Evolutionary conservation across 306 rosid species (phyloP).

Genomic region (Cicer yamashitae): DNA sequence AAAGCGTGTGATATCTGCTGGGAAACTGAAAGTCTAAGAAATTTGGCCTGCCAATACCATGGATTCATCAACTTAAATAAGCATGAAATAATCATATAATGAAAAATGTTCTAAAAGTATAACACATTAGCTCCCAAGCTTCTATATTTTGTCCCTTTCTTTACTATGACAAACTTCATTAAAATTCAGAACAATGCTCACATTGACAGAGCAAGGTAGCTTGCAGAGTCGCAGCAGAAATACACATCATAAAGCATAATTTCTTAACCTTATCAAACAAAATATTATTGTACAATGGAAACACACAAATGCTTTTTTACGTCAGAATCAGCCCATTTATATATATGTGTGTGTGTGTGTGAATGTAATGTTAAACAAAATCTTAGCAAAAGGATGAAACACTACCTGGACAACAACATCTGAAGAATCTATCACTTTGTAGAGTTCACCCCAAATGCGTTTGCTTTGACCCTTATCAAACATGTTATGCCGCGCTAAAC

Average conservation of each 20-base stretch:
- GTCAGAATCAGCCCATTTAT: conserved; percentile 3
- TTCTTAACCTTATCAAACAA: not conserved
- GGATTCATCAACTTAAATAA: conserved; percentile 20
- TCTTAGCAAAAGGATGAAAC: not conserved
- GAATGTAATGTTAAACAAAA: conserved; percentile 17
- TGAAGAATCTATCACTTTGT: conserved; percentile 97
- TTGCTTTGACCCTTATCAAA: conserved; percentile 99
- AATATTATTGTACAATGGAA: not conserved
- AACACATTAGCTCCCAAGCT: conserved; percentile 1
- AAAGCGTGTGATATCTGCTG: not conserved
- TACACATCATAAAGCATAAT: not conserved
- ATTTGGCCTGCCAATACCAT: conserved; percentile 27
- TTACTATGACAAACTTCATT: not conserved
- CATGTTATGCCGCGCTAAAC: conserved; percentile 90
- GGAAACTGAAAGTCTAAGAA: conserved; percentile 10
- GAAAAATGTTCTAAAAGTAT: not conserved
- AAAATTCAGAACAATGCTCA: not conserved
- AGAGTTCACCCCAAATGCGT: conserved; percentile 98
- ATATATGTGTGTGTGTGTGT: not conserved
- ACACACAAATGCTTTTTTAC: not conserved
- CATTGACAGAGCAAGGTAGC: not conserved
- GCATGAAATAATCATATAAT: conserved; percentile 9
- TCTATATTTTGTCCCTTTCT: not conserved
- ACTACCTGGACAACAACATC: conserved; percentile 97
- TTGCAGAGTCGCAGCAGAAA: conserved; percentile 11